Base-by-base conservation (phyloP, 805 yeast species). In the Teunomyces tritomae region DNA sequence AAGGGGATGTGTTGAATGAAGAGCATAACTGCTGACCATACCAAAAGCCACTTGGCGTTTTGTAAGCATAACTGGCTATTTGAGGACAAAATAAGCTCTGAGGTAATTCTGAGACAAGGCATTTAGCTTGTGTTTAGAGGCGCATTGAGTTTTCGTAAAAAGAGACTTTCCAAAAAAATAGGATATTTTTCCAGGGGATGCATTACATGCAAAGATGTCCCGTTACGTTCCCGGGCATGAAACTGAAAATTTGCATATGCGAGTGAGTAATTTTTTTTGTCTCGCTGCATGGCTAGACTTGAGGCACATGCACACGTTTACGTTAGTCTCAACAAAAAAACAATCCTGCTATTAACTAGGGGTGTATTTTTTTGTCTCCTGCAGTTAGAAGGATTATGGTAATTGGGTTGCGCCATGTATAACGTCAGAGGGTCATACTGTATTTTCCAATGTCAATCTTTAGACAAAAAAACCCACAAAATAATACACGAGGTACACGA, bases 211-310 rank as follows among this genome's bases (percentile, higher is more conserved):
- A 37, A 26, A 37, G 8, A 37, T 9, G 10, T 35, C 14, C 34
- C 39, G 39, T 35, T 24, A 37, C 27, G n/a, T 37, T 37, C 16
- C 40, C 29, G 40, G 14, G 26, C 28, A 26, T 37, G 40, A 35
- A 35, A 35, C 13, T 35, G 28, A 20, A n/a, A 17, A 6, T 17
- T 35, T 35, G 39, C 39, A 20, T 35, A 35, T 35, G 36, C 17
- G 39, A 35, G 39, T 11, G n/a, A 35, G 39, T 35, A 35, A 35
- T 17, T 4, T 35, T 35, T 35, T 35, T 20, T 35, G 24, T 17
- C 14, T 7, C 28, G 16, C 11, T 35, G 26, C 39, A 35, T n/a
- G 29, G 29, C 40, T 37, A 37, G 40, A 37, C 28, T 20, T 35
- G 39, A 9, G 16, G 34, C 26, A 16, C 26, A 20, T 35, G 26